A percentile compares a stretch with the other conserved stretches of the same genome.
Evolutionary conservation across 805 yeast genomes (phyloP).

Genomic region (Myxozyma neotropica): DNA sequence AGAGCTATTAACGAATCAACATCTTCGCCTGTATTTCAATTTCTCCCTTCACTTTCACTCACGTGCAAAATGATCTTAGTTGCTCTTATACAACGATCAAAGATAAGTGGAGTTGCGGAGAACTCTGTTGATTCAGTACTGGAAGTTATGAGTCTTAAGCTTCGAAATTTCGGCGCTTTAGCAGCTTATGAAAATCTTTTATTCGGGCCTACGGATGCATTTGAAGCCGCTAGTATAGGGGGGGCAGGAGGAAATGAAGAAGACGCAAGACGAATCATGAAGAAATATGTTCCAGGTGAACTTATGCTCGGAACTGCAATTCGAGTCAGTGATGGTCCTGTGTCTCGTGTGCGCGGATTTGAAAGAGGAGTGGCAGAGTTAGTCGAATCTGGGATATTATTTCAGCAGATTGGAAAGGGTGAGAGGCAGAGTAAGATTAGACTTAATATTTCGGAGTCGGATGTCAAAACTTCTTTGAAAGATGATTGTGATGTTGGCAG

Average conservation of each 20-base stretch:
- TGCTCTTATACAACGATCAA: constrained; percentile 63
- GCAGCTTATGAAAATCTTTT: constrained; percentile 14
- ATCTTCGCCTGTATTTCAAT: constrained; percentile 67
- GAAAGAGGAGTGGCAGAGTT: constrained; percentile 65
- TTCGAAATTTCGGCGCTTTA: constrained; percentile 24
- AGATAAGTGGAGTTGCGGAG: constrained; percentile 72
- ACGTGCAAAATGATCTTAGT: constrained; percentile 72
- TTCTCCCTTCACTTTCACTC: constrained; percentile 62
- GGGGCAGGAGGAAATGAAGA: constrained; percentile 48
- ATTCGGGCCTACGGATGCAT: constrained; percentile 16
- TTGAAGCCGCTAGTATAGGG: constrained; percentile 54
- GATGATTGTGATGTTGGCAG: constrained; percentile 32
- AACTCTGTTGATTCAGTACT: constrained; percentile 72
- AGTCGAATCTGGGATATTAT: constrained; percentile 74
- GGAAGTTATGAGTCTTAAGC: constrained; percentile 45
- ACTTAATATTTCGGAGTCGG: constrained; percentile 71
- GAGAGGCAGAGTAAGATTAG: constrained; percentile 68
- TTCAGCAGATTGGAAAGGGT: constrained; percentile 66
- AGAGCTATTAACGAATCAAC: constrained; percentile 79
- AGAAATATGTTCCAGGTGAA: constrained; percentile 30
- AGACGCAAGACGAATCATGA: constrained; percentile 39
- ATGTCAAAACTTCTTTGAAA: constrained; percentile 57
- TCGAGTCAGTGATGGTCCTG: constrained; percentile 43
- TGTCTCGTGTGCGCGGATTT: constrained; percentile 61
- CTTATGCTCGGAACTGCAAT: constrained; percentile 32